Base-by-base conservation (phyloP, 257 asterid species). In the Salvia splendens region DNA sequence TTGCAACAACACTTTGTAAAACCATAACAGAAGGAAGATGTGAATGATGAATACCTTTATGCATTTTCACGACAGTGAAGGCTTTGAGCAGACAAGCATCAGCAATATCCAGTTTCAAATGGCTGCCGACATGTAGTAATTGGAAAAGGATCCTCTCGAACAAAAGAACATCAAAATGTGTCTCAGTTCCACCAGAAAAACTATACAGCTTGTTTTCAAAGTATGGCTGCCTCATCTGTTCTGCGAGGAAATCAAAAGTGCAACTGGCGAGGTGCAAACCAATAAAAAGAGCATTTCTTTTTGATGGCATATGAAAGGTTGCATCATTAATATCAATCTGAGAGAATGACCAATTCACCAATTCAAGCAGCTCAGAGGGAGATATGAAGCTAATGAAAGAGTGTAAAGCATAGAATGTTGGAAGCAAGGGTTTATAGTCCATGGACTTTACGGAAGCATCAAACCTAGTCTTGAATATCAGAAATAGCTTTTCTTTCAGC, bases 61-160 rank as follows among this genome's bases (percentile, higher is more conserved):
- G 87, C 68, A 56, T 49, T 78, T 81, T 77, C 56, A 83, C 79
- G 7, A 85, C 79, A 78, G 77, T 89, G 54, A 86, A 72, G 69
- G 96, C 96, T 74, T 87, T 86, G 43, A 87, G 85, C 73, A 89
- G 84, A 76, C 95, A 89, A 17, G 62, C 53, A 81, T 87, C 86
- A 58, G 86, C 90, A 77, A 79, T 74, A 56, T 89, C 92, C 47
- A 83, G 86, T 55, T 84, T 81, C 77, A 78, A 64, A 62, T 35
- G 74, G 53, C 67, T 24, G 71, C 83, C 80, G 62, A 85, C 80
- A 76, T 80, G 86, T 47, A 76, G 60, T 63, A 89, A 79, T 55
- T 77, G 83, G 67, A 54, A 71, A 81, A 82, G 71, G 32, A 82
- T 66, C 72, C 59, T 77, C 80, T 85, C 91, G 42, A 87, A 84